phyloP scores from a whole-genome alignment of 1,139 yeast genomes.

The Hyphopichia pseudoburtonii region DNA sequence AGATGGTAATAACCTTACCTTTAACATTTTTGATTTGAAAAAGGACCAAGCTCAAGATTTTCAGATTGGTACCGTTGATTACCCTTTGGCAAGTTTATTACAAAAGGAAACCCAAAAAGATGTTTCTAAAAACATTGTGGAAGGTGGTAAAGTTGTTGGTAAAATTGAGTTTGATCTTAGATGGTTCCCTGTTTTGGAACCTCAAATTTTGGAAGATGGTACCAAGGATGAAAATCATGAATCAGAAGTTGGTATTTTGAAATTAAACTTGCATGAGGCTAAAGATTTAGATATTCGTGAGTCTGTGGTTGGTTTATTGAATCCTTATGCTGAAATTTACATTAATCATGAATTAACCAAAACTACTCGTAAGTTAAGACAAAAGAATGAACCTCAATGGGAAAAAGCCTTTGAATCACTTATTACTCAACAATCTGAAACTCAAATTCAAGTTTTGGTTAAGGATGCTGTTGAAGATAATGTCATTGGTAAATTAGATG shows the following conservation, averaged over 20 bases:
- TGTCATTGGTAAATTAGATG: conserved; percentile 53
- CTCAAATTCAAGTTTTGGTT: conserved; percentile 53
- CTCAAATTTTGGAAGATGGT: conserved; percentile 50
- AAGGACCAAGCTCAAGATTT: conserved; percentile 54
- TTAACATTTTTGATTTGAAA: conserved; percentile 53
- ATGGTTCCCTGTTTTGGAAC: conserved; percentile 60
- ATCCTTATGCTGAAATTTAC: conserved; percentile 68
- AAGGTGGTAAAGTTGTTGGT: conserved; percentile 62
- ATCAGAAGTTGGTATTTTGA: conserved; percentile 69
- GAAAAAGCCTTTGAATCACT: conserved; percentile 61
- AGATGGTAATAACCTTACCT: conserved; percentile 52
- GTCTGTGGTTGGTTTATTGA: conserved; percentile 67
- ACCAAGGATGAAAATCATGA: conserved; percentile 49
- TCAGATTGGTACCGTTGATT: conserved; percentile 54
- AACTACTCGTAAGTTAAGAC: conserved; percentile 59
- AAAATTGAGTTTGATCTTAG: conserved; percentile 58
- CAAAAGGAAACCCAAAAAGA: conserved; percentile 47
- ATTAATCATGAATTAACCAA: conserved; percentile 55
- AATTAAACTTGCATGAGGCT: conserved; percentile 70
- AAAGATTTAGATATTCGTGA: conserved; percentile 63
- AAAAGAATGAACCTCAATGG: conserved; percentile 73
- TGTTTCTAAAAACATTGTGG: conserved; percentile 35
- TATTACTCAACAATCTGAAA: conserved; percentile 56
- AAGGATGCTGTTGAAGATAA: conserved; percentile 54
- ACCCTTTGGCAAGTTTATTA: conserved; percentile 57